Base-by-base conservation (phyloP, 805 yeast genomes). In the Barnettozyma wickerhamii region DNA sequence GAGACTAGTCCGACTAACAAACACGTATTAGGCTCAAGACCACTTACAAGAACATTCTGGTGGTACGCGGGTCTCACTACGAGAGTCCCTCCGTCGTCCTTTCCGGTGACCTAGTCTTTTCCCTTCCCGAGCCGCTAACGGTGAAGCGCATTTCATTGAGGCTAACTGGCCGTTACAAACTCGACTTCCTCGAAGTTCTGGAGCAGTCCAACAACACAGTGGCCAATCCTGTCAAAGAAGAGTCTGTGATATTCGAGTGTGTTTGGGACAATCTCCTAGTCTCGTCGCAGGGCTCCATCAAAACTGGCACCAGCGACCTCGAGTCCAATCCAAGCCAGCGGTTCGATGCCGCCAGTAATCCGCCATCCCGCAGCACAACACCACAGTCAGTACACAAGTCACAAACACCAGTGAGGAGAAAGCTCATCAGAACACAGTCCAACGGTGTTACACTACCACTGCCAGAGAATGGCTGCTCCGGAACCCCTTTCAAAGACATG, bases 71-170 rank as follows among this genome's bases (percentile, higher is more conserved):
- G 4, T 63, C 83, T 2, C 82, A 81, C 17, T 71, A 74, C 33
- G 93, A 84, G 41, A 87, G 95, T 0, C 75, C 86, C 0, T 79
- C 95, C 2, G 81, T 75, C 2, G 68, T 81, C n/a, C 62, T 93
- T 28, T 62, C 79, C 0, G 99, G 98, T 2, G 77, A 75, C 23
- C 72, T 91, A 15, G 84, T 83, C 1, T 63, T 91, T 31, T 73
- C 88, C 0, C 71, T 86, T 2, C 72, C 74, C 10, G 95, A 87
- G 37, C 80, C 89, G 4, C 59, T 84, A 21, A 56, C 76, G 4
- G 72, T 89, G 30, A 80, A 77, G 52, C 75, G 69, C 46, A 63
- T 91, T 39, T 58, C 77, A 0, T 62, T 91, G 38, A 72, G 77
- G 46, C 62, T 91, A 6, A 72, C 72, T 31, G 88, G 90, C 2